Base-by-base conservation (phyloP, 2,329 filamentous ascomycete species). In the Elsinoe perseae region DNA sequence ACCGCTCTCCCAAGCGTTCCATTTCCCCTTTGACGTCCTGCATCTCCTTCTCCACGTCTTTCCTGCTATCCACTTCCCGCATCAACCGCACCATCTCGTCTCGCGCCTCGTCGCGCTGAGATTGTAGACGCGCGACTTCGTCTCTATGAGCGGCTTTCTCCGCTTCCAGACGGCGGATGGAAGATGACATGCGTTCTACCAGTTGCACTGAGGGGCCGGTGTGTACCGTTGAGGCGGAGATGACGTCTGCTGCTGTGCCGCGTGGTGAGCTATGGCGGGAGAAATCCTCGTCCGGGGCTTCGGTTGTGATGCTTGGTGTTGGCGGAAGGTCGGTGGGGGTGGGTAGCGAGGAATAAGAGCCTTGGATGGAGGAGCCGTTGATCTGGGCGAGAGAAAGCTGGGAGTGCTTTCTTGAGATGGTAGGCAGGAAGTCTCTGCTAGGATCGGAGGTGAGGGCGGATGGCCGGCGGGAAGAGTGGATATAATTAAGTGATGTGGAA, bases 191-290 rank as follows among this genome's bases (percentile, higher is more conserved):
- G 54, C 92, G 83, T 72, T 97, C 93, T 14, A 98, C 91, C 0
- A 98, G 81, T 71, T 97, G 92, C 1, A 98, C 92, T 0, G 87
- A 92, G 0, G 93, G 93, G 0, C 93, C 93, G 0, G 92, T 91
- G 0, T 85, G 92, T 7, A 89, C 86, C 0, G 92, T 96, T 0
- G 90, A 95, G 12, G 66, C 68, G 56, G 62, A 64, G 43, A 70
- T 61, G 50, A 71, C 62, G 58, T 71, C 69, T 28, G 90, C 86
- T 58, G 87, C 80, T 5, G 86, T 82, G 58, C 85, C 83, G 36
- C 83, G 82, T 1, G 84, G 84, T 2, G 83, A 86, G 0, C 78
- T 79, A 1, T 77, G 73, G 14, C 73, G 77, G 50, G 81, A 80
- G 21, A 77, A 69, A n/a, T 81, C 77, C 40, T 82, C 80, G 59